Conservation (phyloP, 1,139 yeast species). For the Sugiyamaella neomexicana region DNA sequence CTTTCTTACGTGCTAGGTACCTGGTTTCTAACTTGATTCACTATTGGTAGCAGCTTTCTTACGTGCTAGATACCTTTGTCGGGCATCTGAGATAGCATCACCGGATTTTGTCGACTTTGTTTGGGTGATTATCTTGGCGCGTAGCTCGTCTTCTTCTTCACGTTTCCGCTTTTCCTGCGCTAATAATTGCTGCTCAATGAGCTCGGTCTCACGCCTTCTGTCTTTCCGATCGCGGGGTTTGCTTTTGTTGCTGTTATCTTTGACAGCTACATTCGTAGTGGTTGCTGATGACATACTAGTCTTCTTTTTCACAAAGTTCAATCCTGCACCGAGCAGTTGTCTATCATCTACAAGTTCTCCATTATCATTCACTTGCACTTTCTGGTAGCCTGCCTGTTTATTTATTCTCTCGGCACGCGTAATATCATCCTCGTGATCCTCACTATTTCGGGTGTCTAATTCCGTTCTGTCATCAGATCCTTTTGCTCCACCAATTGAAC, state of each 20-base stretch:
- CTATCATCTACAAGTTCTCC: slow-evolving; percentile 37
- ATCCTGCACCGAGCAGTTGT: slow-evolving; percentile 34
- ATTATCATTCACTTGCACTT: slow-evolving; percentile 34
- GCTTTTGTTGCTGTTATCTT: slow-evolving; percentile 1
- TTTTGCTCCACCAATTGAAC: neutral
- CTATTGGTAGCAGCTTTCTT: slow-evolving; percentile 21
- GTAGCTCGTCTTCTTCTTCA: slow-evolving; percentile 45
- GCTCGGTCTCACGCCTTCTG: slow-evolving; percentile 15
- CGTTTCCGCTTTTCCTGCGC: slow-evolving; percentile 34
- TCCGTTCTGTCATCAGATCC: neutral
- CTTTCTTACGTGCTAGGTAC: too few relatives aligned
- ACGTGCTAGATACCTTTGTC: slow-evolving; percentile 37
- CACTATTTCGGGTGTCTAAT: neutral
- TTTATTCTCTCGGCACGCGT: slow-evolving; percentile 23
- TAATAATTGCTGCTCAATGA: slow-evolving; percentile 14
- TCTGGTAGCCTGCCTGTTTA: slow-evolving; percentile 28
- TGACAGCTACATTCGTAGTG: neutral
- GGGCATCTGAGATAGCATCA: slow-evolving; percentile 32
- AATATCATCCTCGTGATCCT: neutral
- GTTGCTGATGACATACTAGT: neutral
- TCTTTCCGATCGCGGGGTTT: neutral
- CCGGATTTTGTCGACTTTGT: slow-evolving; percentile 27
- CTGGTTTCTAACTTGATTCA: too few relatives aligned
- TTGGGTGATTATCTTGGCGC: slow-evolving; percentile 45
- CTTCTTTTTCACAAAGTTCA: slow-evolving; percentile 31